These are phyloP conservation scores for Cordyceps pruinosa DNA, from an alignment of 2,329 filamentous ascomycete genomes.

Conservation along the genomic window DNA sequence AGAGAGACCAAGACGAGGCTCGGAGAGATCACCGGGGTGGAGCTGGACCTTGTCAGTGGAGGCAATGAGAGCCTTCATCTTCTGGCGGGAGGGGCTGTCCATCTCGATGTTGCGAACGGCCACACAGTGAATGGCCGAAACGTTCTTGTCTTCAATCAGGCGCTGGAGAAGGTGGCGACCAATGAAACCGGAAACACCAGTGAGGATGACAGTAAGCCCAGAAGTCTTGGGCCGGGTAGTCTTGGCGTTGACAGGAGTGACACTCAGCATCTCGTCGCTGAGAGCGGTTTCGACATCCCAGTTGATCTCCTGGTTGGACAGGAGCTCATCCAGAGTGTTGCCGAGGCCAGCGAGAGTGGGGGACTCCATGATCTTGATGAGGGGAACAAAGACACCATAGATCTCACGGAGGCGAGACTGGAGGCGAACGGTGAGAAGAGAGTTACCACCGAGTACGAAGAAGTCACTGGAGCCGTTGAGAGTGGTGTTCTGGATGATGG, in stretches of 20 bases:
- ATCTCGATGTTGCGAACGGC: constrained; percentile 27
- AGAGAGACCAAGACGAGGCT: constrained; percentile 31
- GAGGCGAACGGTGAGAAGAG: constrained; percentile 33
- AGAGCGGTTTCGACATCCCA: constrained; percentile 2
- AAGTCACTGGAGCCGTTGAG: constrained; percentile 29
- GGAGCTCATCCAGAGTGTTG: constrained; percentile 18
- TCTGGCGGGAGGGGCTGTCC: constrained; percentile 11
- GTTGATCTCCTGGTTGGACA: constrained; percentile 18
- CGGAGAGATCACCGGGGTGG: constrained; percentile 31
- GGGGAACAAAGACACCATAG: constrained; percentile 24
- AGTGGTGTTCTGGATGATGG: constrained; percentile 13
- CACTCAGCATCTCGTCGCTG: constrained; percentile 6
- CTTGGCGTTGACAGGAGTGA: neutral
- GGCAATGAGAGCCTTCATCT: constrained; percentile 7
- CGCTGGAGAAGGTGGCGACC: constrained; percentile 30
- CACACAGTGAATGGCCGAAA: constrained; percentile 38
- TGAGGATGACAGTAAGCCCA: constrained; percentile 24
- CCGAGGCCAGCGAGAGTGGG: constrained; percentile 36
- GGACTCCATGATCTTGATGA: constrained; percentile 31
- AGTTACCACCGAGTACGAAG: constrained; percentile 37
- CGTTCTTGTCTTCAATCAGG: constrained; percentile 25
- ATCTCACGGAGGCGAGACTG: constrained; percentile 26
- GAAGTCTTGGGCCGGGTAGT: constrained; percentile 5
- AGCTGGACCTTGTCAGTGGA: constrained; percentile 24
- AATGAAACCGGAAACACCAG: constrained; percentile 35